phyloP scores from a whole-genome alignment of 2,329 filamentous ascomycete genomes.

The Fusarium dlaminii region DNA sequence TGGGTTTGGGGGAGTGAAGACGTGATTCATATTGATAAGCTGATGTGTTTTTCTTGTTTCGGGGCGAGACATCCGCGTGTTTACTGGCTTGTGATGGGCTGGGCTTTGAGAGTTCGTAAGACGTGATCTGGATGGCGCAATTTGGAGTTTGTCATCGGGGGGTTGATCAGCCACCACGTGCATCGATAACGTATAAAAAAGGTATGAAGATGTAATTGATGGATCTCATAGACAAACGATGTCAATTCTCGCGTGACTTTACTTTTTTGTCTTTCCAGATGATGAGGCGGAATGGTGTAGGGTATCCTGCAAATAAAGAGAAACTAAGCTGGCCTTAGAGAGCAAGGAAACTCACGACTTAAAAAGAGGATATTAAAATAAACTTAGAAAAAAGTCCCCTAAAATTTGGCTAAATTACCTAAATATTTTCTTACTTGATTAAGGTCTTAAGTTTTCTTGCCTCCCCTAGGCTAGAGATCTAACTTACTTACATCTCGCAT shows the following conservation, averaged over 20 bases:
- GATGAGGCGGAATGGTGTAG: not conserved
- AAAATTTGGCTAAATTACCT: not conserved
- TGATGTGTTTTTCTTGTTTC: not conserved
- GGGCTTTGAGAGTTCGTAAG: slow-evolving; percentile 23
- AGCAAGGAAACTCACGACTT: not conserved
- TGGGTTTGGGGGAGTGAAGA: not conserved
- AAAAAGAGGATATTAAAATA: not conserved
- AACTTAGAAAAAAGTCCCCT: too few species aligned
- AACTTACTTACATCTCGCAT: not conserved
- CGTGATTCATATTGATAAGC: slow-evolving; percentile 18
- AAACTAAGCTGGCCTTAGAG: too few species aligned
- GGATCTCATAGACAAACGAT: not conserved
- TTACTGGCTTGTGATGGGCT: slow-evolving; percentile 22
- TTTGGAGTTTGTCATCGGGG: not conserved
- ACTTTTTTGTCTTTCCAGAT: not conserved
- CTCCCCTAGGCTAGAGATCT: not conserved
- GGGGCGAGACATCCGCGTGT: not conserved
- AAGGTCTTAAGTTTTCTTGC: not conserved
- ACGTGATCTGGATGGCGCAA: slow-evolving; percentile 37
- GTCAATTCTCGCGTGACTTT: not conserved
- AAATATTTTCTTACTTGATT: not conserved
- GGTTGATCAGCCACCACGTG: not conserved
- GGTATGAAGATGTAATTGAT: not conserved
- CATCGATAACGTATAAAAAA: not conserved
- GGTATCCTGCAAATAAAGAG: not conserved